These are phyloP conservation scores for Trypanosoma theileri DNA, from an alignment of 208 protist species.

Conservation along the genomic window DNA sequence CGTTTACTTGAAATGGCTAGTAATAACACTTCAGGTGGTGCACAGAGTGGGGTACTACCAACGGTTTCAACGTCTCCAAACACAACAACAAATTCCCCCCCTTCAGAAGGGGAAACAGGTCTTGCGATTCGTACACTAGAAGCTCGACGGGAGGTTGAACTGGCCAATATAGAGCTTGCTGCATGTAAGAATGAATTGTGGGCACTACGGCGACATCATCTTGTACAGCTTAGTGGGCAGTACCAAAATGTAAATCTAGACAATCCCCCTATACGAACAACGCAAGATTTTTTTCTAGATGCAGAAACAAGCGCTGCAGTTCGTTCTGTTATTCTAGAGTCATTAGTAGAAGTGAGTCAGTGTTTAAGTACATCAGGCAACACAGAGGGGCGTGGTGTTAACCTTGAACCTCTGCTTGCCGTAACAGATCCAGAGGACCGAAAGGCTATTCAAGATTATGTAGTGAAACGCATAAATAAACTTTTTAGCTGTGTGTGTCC, in stretches of 20 bases:
- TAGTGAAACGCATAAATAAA: conserved; percentile 53
- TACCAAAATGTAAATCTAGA: conserved; percentile 37
- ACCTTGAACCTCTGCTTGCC: conserved; percentile 33
- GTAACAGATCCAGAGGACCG: conserved; percentile 41
- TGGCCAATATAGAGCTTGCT: conserved; percentile 41
- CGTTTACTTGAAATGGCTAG: conserved; percentile 13
- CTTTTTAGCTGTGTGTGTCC: conserved; percentile 58
- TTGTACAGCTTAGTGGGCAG: conserved; percentile 62
- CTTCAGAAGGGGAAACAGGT: not conserved
- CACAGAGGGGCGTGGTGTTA: conserved; percentile 7
- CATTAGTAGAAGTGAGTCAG: conserved; percentile 48
- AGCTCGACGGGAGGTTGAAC: conserved; percentile 47
- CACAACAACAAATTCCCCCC: conserved; percentile 19
- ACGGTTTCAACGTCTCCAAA: conserved; percentile 27
- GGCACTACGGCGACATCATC: conserved; percentile 49
- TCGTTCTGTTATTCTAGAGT: conserved; percentile 47
- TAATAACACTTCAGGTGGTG: conserved; percentile 3
- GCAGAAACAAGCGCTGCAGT: conserved; percentile 66
- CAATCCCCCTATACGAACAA: conserved; percentile 37
- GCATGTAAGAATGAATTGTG: conserved; percentile 36
- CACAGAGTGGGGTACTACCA: conserved; percentile 5
- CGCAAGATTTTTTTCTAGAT: conserved; percentile 50
- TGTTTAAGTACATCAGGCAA: conserved; percentile 34
- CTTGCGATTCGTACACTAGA: conserved; percentile 24
- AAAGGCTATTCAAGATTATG: conserved; percentile 59